These are phyloP conservation scores for Ascochyta fabae DNA, from an alignment of 2,329 filamentous ascomycete genomes.

Conservation along the genomic window DNA sequence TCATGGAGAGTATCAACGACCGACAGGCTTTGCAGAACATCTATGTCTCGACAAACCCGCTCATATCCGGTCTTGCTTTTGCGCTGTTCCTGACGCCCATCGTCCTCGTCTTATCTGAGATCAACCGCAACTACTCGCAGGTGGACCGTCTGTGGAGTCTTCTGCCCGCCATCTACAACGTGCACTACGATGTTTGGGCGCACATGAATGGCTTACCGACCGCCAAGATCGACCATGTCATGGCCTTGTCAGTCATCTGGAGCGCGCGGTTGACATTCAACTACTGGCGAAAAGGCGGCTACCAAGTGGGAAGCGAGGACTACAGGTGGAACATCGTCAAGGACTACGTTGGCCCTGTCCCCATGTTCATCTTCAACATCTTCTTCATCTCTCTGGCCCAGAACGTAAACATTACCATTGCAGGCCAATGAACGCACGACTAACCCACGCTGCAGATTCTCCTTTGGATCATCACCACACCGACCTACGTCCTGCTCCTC, in stretches of 20 bases:
- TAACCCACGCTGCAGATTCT: conserved; percentile 61
- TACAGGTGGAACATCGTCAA: conserved; percentile 89
- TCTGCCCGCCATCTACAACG: conserved; percentile 83
- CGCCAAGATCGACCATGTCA: conserved; percentile 72
- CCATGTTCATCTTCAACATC: conserved; percentile 86
- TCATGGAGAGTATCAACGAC: conserved; percentile 65
- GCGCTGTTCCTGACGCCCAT: conserved; percentile 73
- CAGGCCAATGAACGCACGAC: neutral
- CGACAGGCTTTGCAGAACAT: conserved; percentile 69
- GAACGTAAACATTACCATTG: conserved; percentile 49
- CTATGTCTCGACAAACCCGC: conserved; percentile 85
- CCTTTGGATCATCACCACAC: conserved; percentile 78
- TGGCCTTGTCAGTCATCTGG: conserved; percentile 77
- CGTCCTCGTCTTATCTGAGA: conserved; percentile 78
- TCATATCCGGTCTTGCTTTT: conserved; percentile 75
- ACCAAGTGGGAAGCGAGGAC: conserved; percentile 86
- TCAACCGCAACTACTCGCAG: conserved; percentile 96
- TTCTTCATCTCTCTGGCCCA: conserved; percentile 88
- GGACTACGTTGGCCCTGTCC: conserved; percentile 64
- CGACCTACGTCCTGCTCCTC: conserved; percentile 83
- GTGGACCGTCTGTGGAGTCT: conserved; percentile 93
- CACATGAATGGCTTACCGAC: conserved; percentile 74
- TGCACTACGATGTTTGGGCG: conserved; percentile 85
- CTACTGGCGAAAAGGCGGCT: conserved; percentile 95
- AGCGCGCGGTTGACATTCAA: conserved; percentile 93